Percentiles rank a stretch among this genome's conserved stretches.
Evolutionary conservation across 805 yeast species (phyloP).

Genomic region (Schwanniomyces sp.): DNA sequence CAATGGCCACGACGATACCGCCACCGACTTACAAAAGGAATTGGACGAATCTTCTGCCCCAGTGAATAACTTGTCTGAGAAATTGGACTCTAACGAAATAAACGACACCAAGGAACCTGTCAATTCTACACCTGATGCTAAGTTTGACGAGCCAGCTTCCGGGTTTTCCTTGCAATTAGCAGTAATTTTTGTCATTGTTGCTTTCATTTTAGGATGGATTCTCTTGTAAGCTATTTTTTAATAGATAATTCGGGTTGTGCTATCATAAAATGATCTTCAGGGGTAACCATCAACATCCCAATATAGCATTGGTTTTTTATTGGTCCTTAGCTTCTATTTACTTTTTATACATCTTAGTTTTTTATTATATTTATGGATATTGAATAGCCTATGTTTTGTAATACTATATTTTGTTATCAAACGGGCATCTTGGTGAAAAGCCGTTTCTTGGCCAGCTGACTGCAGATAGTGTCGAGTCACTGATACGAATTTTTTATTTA

Average conservation of each 20-base stretch:
- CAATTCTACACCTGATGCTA: slow-evolving; percentile 8
- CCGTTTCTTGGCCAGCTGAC: background rate
- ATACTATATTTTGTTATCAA: background rate
- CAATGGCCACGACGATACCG: slow-evolving; percentile 13
- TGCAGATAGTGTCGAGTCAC: background rate
- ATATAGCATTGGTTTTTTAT: background rate
- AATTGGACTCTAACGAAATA: slow-evolving; percentile 43
- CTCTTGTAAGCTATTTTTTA: slow-evolving; percentile 43
- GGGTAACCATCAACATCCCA: background rate
- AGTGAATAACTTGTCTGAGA: slow-evolving; percentile 43
- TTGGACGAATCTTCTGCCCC: slow-evolving; percentile 40
- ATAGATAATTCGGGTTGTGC: background rate
- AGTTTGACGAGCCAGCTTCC: slow-evolving; percentile 30
- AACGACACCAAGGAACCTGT: slow-evolving; percentile 15
- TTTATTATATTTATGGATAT: background rate
- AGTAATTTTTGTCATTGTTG: slow-evolving; percentile 41
- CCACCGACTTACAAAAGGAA: slow-evolving; percentile 25
- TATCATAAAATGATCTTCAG: background rate
- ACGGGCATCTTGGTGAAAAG: background rate
- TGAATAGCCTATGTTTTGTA: background rate
- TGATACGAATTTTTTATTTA: background rate
- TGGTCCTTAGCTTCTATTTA: background rate
- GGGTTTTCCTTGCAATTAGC: slow-evolving; percentile 60
- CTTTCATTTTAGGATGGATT: slow-evolving; percentile 73
- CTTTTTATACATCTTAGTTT: background rate